Conservation (phyloP, 441 rosid genomes). For the Gossypium gossypioides region DNA sequence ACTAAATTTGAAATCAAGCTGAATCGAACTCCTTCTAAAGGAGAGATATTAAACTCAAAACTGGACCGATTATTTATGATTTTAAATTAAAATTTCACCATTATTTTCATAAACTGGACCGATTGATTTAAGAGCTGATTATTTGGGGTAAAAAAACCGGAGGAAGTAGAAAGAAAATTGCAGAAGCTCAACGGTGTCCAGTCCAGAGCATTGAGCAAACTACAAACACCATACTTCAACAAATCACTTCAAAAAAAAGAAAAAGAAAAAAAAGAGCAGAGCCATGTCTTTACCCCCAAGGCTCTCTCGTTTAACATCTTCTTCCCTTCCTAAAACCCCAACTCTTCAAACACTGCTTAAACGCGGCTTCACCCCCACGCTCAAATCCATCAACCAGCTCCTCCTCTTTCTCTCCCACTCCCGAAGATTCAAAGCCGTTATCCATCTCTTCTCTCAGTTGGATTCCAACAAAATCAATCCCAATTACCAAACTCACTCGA, state of each 20-base stretch:
- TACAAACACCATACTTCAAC: background rate
- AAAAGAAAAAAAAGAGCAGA: background rate
- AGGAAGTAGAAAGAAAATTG: too few species aligned
- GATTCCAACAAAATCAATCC: slow-evolving; percentile 25
- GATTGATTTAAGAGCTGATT: too few species aligned
- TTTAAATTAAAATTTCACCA: too few species aligned
- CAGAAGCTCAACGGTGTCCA: too few species aligned
- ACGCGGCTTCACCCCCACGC: slow-evolving; percentile 58
- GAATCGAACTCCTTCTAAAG: too few species aligned
- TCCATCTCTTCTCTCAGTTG: slow-evolving; percentile 44
- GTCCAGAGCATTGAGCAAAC: background rate
- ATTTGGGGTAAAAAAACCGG: too few species aligned
- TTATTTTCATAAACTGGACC: too few species aligned
- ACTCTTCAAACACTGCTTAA: slow-evolving; percentile 46
- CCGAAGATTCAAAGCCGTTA: slow-evolving; percentile 27
- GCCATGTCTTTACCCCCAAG: background rate
- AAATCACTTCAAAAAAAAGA: background rate
- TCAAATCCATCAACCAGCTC: slow-evolving; percentile 40
- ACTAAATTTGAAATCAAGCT: too few species aligned
- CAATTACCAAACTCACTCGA: slow-evolving; percentile 31
- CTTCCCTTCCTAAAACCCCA: background rate
- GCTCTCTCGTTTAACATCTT: background rate
- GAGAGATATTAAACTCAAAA: too few species aligned
- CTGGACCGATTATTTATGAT: too few species aligned
- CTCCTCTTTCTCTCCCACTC: slow-evolving; percentile 40